Conservation (phyloP, 495 filamentous ascomycete species). For the Aspergillus coremiiformis region DNA sequence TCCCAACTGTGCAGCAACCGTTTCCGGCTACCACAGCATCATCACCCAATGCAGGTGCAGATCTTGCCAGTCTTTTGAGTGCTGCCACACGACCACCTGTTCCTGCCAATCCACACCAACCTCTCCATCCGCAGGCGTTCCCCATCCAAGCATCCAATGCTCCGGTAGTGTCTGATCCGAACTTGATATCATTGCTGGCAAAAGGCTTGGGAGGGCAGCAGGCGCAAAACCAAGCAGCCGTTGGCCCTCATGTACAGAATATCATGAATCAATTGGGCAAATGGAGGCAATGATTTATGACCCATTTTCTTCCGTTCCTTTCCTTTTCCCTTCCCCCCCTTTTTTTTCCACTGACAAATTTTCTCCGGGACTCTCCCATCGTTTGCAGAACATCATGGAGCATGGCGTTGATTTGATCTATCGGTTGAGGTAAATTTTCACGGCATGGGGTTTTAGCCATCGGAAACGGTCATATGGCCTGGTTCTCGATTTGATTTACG, state of each 20-base stretch:
- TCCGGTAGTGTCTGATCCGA: constrained; percentile 33
- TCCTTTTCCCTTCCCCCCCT: no score
- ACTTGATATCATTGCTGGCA: constrained; percentile 39
- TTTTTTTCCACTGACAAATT: constrained; percentile 13
- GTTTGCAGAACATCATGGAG: constrained; percentile 6
- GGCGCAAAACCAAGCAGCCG: constrained; percentile 33
- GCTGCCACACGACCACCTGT: constrained; percentile 37
- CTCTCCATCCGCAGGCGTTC: constrained; percentile 30
- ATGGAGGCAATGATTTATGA: constrained; percentile 50
- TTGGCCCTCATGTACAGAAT: constrained; percentile 47
- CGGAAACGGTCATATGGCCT: constrained; percentile 2
- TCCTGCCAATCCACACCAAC: constrained; percentile 28
- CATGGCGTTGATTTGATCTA: constrained; percentile 14
- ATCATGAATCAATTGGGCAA: constrained; percentile 55
- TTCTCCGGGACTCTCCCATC: constrained; percentile 4
- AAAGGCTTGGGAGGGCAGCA: constrained; percentile 35
- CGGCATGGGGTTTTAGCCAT: constrained; percentile 5
- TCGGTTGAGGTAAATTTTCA: constrained; percentile 11
- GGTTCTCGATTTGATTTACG: constrained; percentile 1
- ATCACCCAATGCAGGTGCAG: constrained; percentile 34
- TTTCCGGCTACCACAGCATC: constrained; percentile 24
- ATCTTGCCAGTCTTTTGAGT: constrained; percentile 54
- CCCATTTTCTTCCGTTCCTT: constrained; percentile 16
- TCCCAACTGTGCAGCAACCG: constrained; percentile 35
- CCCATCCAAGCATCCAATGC: constrained; percentile 26